These are phyloP conservation scores for Ophiobolus disseminans DNA, from an alignment of 2,329 filamentous ascomycete genomes.

Conservation along the genomic window DNA sequence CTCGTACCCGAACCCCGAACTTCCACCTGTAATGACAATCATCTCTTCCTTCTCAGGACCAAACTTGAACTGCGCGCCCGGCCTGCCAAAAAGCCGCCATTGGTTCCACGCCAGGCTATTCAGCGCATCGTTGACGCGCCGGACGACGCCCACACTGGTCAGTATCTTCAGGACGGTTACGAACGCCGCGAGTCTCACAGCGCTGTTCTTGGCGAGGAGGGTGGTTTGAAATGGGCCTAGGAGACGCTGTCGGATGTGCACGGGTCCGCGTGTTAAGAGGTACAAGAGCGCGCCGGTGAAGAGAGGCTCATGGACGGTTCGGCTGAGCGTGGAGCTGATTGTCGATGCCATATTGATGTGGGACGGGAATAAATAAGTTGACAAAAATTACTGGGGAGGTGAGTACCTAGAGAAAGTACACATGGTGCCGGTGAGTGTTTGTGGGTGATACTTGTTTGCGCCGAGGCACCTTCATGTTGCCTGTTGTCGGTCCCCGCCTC, in stretches of 20 bases:
- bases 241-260: conserved; percentile 26
- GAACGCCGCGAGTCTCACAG: conserved; percentile 20
- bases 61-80: conserved; percentile 28
- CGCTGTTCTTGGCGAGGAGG: conserved; percentile 28
- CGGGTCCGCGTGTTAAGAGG: conserved; percentile 32
- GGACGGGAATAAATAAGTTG: not conserved
- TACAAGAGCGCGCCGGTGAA: conserved; percentile 31
- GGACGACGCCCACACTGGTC: conserved; percentile 22
- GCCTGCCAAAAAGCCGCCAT: conserved; percentile 42
- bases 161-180: conserved; percentile 32
- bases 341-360: conserved; percentile 6
- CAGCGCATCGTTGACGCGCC: conserved; percentile 22
- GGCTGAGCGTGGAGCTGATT: conserved; percentile 3
- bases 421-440: too few relatives aligned
- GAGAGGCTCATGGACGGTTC: conserved; percentile 19
- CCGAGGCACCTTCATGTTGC: too few relatives aligned
- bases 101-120: conserved; percentile 43
- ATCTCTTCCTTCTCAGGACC: conserved; percentile 31
- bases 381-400: too few relatives aligned
- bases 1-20: conserved; percentile 38
- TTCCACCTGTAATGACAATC: conserved; percentile 39
- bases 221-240: conserved; percentile 29
- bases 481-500: too few relatives aligned
- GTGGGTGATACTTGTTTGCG: too few relatives aligned
- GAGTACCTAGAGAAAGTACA: too few relatives aligned